These are phyloP conservation scores for Hanseniaspora occidentalis DNA, from an alignment of 805 yeast species.

Conservation along the genomic window DNA sequence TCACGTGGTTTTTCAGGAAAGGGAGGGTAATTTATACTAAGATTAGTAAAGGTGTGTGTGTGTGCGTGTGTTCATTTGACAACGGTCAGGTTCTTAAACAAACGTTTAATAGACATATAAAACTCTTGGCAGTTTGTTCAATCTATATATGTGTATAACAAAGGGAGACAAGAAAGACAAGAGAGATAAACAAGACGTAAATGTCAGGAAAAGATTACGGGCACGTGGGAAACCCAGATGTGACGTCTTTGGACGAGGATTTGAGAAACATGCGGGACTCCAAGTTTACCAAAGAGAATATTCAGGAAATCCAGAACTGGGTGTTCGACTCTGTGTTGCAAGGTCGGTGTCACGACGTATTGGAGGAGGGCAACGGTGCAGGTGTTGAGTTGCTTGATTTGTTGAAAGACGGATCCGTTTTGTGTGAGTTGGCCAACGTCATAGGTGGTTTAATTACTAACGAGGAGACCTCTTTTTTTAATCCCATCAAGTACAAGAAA, in stretches of 20 bases:
- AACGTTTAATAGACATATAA: no score
- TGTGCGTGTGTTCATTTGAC: no score
- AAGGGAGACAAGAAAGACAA: neutral
- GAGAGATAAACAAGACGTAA: neutral
- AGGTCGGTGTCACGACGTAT: no score
- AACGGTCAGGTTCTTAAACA: no score
- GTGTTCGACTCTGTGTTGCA: conserved; percentile 29
- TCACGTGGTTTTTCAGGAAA: no score
- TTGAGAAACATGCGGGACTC: conserved; percentile 34
- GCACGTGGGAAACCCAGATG: conserved; percentile 25
- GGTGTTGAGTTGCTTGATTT: conserved; percentile 36
- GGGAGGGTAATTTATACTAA: no score
- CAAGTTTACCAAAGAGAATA: conserved; percentile 34
- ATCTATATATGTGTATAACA: neutral
- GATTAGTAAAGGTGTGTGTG: no score
- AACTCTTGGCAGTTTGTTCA: no score
- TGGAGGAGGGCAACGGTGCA: neutral
- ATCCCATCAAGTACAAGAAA: conserved; percentile 38
- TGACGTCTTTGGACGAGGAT: conserved; percentile 55
- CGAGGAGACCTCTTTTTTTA: no score
- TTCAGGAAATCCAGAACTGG: conserved; percentile 42
- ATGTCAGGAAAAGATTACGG: conserved; percentile 10
- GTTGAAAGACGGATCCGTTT: conserved; percentile 48
- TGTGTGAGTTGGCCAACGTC: conserved; percentile 30
- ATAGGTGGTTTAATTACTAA: conserved; percentile 27